Conservation (phyloP, 1,139 yeast species). For the Geotrichum histeridarum region DNA sequence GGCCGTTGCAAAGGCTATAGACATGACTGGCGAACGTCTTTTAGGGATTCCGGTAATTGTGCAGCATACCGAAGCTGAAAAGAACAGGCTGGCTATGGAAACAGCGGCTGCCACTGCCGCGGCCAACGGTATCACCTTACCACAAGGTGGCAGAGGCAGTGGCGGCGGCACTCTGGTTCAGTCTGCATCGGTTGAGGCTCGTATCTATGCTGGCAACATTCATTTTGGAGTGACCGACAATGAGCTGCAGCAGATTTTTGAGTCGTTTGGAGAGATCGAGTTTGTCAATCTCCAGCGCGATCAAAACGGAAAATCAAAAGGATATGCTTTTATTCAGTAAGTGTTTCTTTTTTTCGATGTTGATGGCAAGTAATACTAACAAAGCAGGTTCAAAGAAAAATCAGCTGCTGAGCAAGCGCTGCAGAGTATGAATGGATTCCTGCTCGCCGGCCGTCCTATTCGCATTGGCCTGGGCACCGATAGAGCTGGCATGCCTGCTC, state of each 20-base stretch:
- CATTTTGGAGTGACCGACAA: conserved; percentile 35
- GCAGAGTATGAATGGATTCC: conserved; percentile 35
- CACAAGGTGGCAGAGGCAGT: not conserved
- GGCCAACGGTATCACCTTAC: conserved; percentile 4
- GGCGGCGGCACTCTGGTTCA: conserved; percentile 10
- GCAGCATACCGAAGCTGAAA: conserved; percentile 38
- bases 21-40: conserved; percentile 36
- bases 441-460: conserved; percentile 35
- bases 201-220: conserved; percentile 37
- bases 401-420: conserved; percentile 34
- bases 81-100: conserved; percentile 34
- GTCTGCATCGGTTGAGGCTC: conserved; percentile 25
- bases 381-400: conserved; percentile 24
- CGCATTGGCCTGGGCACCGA: conserved; percentile 36
- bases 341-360: not conserved
- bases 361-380: not conserved
- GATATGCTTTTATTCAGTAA: conserved; percentile 37
- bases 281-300: conserved; percentile 34
- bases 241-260: conserved; percentile 34
- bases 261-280: conserved; percentile 36
- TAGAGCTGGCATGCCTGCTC: conserved; percentile 16
- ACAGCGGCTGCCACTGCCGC: conserved; percentile 17
- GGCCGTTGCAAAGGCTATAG: conserved; percentile 35
- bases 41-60: conserved; percentile 39
- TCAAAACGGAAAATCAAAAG: conserved; percentile 36